A percentile compares a stretch with the other conserved stretches of the same genome.
Conservation (phyloP, 306 rosid species). For the Lotus japonicus region DNA sequence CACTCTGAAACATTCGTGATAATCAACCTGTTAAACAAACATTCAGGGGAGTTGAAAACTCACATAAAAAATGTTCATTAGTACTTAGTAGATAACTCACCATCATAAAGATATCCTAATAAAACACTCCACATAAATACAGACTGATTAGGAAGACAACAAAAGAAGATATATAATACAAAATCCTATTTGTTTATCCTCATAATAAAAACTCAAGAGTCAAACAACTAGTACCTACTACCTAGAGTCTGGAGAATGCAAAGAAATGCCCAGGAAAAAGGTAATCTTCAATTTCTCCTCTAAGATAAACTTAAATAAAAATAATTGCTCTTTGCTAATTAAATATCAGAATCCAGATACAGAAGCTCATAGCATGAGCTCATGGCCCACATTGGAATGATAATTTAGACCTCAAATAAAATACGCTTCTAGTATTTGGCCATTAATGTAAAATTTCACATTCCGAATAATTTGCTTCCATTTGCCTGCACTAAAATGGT, state of each 20-base stretch:
- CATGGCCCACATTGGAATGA: background rate
- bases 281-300: background rate
- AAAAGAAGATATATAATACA: background rate
- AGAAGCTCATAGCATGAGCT: background rate
- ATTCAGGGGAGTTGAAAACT: constrained; percentile 92
- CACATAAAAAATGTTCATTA: constrained; percentile 57
- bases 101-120: constrained; percentile 27
- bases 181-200: background rate
- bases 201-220: background rate
- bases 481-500: background rate
- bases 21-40: constrained; percentile 99
- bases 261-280: background rate
- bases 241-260: constrained; percentile 4
- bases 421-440: background rate
- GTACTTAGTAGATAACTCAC: constrained; percentile 47
- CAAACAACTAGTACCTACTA: background rate
- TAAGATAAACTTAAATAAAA: background rate
- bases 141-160: constrained; percentile 3
- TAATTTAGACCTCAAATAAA: background rate
- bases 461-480: background rate
- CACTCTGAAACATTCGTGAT: constrained; percentile 99
- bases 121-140: background rate
- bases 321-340: background rate
- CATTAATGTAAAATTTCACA: background rate
- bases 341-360: background rate